phyloP scores from a whole-genome alignment of 805 yeast genomes.

The Saccharomyces jurei region DNA sequence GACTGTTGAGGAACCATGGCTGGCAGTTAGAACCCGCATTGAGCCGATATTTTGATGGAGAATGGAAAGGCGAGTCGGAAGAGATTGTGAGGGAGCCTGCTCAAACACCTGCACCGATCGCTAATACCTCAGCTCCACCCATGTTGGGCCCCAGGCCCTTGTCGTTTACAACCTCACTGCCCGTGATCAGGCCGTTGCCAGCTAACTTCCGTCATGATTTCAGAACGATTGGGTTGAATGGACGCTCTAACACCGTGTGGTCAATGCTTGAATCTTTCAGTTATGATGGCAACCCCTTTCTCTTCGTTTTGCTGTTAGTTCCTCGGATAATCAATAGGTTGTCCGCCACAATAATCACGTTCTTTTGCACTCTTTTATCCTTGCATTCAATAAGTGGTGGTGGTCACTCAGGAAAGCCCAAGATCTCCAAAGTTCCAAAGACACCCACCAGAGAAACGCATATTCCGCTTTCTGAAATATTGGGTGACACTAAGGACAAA shows the following conservation, averaged over 20 bases:
- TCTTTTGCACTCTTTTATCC: constrained; percentile 10
- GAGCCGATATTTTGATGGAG: constrained; percentile 53
- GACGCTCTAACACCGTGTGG: constrained; percentile 5
- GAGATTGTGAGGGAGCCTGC: neutral
- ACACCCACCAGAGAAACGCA: constrained; percentile 6
- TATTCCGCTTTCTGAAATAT: neutral
- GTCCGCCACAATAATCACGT: constrained; percentile 12
- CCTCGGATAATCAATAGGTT: constrained; percentile 39
- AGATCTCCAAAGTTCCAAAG: constrained; percentile 16
- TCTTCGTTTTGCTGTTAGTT: constrained; percentile 46
- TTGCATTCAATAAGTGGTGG: neutral
- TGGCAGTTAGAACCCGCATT: constrained; percentile 58
- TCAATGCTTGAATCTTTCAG: neutral
- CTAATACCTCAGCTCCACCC: constrained; percentile 2
- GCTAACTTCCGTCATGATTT: constrained; percentile 20
- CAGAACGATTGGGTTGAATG: constrained; percentile 19
- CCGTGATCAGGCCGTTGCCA: constrained; percentile 30
- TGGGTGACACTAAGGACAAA: constrained; percentile 1
- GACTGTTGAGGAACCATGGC: constrained; percentile 42
- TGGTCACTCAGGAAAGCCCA: neutral
- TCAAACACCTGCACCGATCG: constrained; percentile 4
- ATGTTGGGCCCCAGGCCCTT: neutral
- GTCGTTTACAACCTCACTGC: constrained; percentile 15
- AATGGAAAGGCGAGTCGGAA: constrained; percentile 29
- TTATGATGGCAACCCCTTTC: constrained; percentile 28